Base-by-base conservation (phyloP, 306 rosid species). In the Begonia fuchsioides region DNA sequence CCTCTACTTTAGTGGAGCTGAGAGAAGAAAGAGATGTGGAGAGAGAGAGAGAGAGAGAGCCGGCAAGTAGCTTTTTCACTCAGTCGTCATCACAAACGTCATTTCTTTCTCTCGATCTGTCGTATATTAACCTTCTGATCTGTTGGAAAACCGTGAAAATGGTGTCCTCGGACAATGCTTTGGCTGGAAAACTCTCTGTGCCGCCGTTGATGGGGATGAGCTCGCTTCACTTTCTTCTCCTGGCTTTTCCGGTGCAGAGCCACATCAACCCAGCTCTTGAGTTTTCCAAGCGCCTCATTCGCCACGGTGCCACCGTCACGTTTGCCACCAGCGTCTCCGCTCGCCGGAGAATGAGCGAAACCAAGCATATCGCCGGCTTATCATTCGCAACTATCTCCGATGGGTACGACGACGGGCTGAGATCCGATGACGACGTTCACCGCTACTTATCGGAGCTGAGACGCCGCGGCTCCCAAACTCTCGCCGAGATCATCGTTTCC, bases 241-340 rank as follows among this genome's bases (percentile, higher is more conserved):
- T 61, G 0, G 38, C 59, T 9, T 57, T 8, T 13, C 62, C 69
- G 0, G 72, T 55, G 0, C 75, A 65, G n/a, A 75, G 79, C 20
- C 79, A 73, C 56, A 59, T 65, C 44, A 68, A 68, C 55, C 79
- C 75, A 0, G 15, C 56, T 20, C 63, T 73, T 6, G 68, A 65
- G 17, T 63, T 73, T 8, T 68, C 72, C 47, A 60, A 64, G 60
- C 56, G 62, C 17, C 71, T 73, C 11, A 13, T 62, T 17, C 32
- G 32, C 56, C 40, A 44, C 2, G 62, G 64, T 3, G 61, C 58
- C 6, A 50, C 56, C 3, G 66, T 73, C 46, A 73, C 75, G 10
- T 53, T 50, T 12, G 48, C 26, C 51, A 68, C 69, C 19, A 51
- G 60, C 13, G 11, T 54, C 38, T 50, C 2, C 1, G 63, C 50